Base-by-base conservation (phyloP, 2,329 filamentous ascomycete species). In the Cladosporium sp. region DNA sequence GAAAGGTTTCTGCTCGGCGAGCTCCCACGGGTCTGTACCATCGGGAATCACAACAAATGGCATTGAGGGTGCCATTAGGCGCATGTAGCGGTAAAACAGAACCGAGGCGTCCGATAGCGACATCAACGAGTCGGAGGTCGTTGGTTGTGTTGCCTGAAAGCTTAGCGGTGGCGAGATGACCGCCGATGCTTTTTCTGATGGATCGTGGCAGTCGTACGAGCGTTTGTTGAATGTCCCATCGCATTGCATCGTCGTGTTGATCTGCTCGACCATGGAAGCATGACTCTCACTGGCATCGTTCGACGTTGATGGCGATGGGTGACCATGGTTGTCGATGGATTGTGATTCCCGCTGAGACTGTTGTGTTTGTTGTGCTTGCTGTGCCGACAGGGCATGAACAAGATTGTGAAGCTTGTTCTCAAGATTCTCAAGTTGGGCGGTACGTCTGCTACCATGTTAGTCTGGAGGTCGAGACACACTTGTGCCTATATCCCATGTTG, bases 381-480 rank as follows among this genome's bases (percentile, higher is more conserved):
- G 60, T 7, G 69, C 67, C 2, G 73, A 73, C 1, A 76, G 44
- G 11, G 74, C 71, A 57, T 76, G 74, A 51, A 76, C 74, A 4
- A 76, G 70, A 66, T 74, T 71, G 55, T 76, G 74, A 38, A 76
- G 72, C 65, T 75, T 76, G 65, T 66, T 73, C 65, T 76, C 74
- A 18, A 76, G 68, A 57, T 76, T 74, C 67, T 75, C 74, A 2
- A 76, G 68, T 61, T 76, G 74, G 28, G 74, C 74, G 26, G 74
- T 71, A 24, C 74, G 74, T 30, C 74, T 76, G 36, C 24, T 28
- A n/a, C 21, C 32, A 12, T 32, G 66, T 66, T 51, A 67, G 67
- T 38, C 60, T 44, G 15, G 14, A 47, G 41, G n/a, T 11, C 41
- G 38, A n/a, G 5, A 44, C 14, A 41, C 14, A 15, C 14, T 15